Evolutionary conservation across 352 stramenopile genomes (phyloP), one percentile per base, ranked within the genome.

Genomic region (Plasmopara halstedii): DNA sequence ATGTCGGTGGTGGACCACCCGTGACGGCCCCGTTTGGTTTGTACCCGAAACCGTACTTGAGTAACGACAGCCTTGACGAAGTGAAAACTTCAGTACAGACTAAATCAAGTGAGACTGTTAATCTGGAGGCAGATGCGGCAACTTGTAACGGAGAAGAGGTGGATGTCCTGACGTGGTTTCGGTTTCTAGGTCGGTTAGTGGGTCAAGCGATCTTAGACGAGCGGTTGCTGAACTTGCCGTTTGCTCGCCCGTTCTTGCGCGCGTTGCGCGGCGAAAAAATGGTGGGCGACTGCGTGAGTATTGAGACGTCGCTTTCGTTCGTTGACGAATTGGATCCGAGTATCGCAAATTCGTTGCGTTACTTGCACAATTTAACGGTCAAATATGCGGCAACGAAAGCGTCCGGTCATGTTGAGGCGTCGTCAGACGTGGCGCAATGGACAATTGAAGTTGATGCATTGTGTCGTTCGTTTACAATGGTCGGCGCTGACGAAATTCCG

Each of bases 141-240:
- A 50, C 23, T 40, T 6, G 46, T 7, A 52, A 22, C 31, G 46
- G 27, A 4, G 48, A 62, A 19, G 53, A 60, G 6, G 48, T 56
- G 27, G 47, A 67, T 19, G 63, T 70, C 19, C 26, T 83, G 9
- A 42, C 59, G 20, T 87, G 68, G 67, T 89, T 87, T 50, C 67
- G 62, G n/a, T 89, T 89, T 29, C 52, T 89, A 13, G 78, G 78
- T 4, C 68, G 61, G 1, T 83, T 89, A 40, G 64, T 89, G 2
- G 73, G 65, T 0, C 78, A 89, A 53, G 78, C 85, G 1, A 58
- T 94, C 6, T 62, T 94, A 21, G 85, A 95, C 60, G 79, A 90
- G 17, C 73, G 85, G 3, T 46, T 94, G 42, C 45, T 95, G 21
- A 86, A 92, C 36, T 44, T 94, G 20, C 81, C 85, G 26, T 65